Conservation (phyloP, 129 eudicot genomes). For the Arctium minus region DNA sequence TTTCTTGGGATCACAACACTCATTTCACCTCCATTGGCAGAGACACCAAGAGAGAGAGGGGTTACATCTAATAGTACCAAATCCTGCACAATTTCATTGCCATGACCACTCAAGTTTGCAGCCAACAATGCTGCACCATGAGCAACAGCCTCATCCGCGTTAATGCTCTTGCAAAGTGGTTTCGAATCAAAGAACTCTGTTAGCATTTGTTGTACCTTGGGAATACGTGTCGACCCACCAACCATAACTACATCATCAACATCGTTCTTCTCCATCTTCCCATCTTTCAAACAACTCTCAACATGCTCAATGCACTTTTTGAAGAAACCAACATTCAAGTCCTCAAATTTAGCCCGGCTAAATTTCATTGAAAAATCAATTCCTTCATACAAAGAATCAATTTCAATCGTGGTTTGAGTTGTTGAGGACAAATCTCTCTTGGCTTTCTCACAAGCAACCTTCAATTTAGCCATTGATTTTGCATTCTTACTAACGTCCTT, state of each 20-base stretch:
- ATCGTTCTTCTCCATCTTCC: background rate
- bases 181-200: background rate
- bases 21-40: background rate
- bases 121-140: background rate
- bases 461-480: background rate
- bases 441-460: conserved; percentile 1
- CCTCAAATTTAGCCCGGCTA: background rate
- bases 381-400: background rate
- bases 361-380: background rate
- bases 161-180: background rate
- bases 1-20: conserved; percentile 16
- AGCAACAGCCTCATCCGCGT: background rate
- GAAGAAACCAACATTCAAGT: background rate
- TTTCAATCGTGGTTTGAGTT: background rate
- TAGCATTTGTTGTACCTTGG: background rate
- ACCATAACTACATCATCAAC: background rate
- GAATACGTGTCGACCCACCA: background rate
- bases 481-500: background rate
- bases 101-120: background rate
- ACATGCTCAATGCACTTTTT: conserved; percentile 2
- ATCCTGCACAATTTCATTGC: background rate
- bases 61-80: background rate
- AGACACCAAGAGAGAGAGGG: conserved; percentile 19
- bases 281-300: background rate
- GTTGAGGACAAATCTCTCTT: background rate